These are phyloP conservation scores for Bimuria novae-zelandiae DNA, from an alignment of 2,329 filamentous ascomycete species.

Conservation along the genomic window DNA sequence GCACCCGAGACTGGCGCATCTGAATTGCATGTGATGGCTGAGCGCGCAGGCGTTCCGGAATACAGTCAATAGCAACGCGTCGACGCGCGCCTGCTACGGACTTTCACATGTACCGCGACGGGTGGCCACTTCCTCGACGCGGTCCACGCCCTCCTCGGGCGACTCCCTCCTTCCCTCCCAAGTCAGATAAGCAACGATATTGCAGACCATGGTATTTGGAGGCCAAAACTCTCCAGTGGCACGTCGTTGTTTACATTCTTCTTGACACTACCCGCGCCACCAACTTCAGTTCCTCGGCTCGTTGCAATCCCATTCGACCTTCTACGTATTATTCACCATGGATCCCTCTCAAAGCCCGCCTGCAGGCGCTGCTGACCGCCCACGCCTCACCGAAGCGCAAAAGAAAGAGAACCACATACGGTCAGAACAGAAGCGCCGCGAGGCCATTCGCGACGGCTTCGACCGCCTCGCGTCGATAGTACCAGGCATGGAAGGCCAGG, in stretches of 20 bases:
- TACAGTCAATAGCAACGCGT: too few species aligned
- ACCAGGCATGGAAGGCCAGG: slow-evolving; percentile 80
- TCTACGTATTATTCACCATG: too few species aligned
- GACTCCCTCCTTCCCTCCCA: not conserved
- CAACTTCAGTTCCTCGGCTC: too few species aligned
- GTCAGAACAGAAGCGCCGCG: slow-evolving; percentile 68
- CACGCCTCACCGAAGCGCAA: slow-evolving; percentile 69
- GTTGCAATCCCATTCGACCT: too few species aligned
- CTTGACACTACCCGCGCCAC: not conserved
- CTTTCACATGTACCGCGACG: slow-evolving; percentile 9
- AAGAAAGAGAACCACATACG: slow-evolving; percentile 77
- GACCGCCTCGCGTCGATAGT: slow-evolving; percentile 80
- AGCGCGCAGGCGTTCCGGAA: not conserved
- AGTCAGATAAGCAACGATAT: not conserved
- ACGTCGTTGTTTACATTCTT: not conserved
- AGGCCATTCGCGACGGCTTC: slow-evolving; percentile 81
- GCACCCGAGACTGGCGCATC: not conserved
- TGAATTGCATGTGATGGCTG: not conserved
- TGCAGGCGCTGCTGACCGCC: slow-evolving; percentile 55
- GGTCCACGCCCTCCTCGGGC: not conserved
- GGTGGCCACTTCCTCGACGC: slow-evolving; percentile 1
- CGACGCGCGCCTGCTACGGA: not conserved
- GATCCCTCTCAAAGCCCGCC: slow-evolving; percentile 34
- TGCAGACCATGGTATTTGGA: not conserved
- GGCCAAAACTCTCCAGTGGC: not conserved